Base-by-base conservation (phyloP, 768 basidiomycete genomes). In the Pisolithus sp. region DNA sequence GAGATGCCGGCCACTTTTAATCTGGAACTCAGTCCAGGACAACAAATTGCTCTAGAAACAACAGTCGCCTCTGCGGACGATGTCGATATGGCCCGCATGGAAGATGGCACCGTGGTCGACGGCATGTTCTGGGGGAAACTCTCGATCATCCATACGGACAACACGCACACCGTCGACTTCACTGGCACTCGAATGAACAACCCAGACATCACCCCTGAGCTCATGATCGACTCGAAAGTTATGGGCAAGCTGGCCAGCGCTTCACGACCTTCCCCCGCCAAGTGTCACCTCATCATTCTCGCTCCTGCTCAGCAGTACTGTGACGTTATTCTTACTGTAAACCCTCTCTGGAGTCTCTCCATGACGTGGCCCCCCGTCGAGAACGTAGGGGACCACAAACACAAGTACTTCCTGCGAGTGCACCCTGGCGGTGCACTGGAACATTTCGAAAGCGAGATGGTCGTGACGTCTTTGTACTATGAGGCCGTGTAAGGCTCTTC, bases 101-200 rank as follows among this genome's bases (percentile, higher is more conserved):
- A 92, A 57, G 90, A 93, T 59, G 90, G 89, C 1, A 91, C 87
- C 13, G 73, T 82, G 21, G 90, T 93, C 18, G 90, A 89, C 46
- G 90, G 90, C 38, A 72, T 80, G 68, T 93, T 91, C 69, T 92
- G 86, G 88, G 90, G 90, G 4, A 91, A 91, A 62, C 80, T 93
- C 49, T 82, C 81, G 57, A 88, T 93, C 47, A 79, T 90, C 12
- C 90, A 93, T 61, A 72, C 79, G 1, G 86, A 82, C 30, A 86
- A 88, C 59, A 82, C 70, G 17, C 90, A 93, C 67, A 76, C 76
- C 51, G 79, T 93, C 78, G 90, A 91, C 59, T 93, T 93, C 64
- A 82, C 70, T 48, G 90, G 90, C 23, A 89, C 90, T 23, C 81
- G 85, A 28, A 74, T 91, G 54, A 75, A 75, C 45, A 77, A 78